Evolutionary conservation across 495 filamentous ascomycete genomes (phyloP).

Genomic region (Lepraria neglecta): DNA sequence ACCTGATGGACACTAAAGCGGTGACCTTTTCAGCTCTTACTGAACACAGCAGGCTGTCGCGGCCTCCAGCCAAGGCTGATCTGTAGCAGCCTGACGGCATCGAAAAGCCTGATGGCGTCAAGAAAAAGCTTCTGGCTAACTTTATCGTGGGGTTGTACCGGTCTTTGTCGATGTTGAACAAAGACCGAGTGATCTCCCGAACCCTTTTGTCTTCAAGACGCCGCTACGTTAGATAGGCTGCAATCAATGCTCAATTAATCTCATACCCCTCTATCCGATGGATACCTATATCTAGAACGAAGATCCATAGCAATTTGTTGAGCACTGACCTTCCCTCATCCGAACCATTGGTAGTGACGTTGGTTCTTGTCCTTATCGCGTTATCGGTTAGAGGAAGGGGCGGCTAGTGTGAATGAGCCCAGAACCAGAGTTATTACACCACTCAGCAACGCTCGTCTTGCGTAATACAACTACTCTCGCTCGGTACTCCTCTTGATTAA

Average conservation of each 20-base stretch:
- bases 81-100: conserved; percentile 5
- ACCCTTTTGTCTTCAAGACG: neutral
- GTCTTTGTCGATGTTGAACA: neutral
- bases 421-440: too few relatives aligned
- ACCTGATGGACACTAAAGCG: neutral
- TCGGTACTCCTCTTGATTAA: neutral
- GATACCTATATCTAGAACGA: neutral
- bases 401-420: neutral
- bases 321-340: conserved; percentile 1
- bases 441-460: too few relatives aligned
- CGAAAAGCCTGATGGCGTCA: neutral
- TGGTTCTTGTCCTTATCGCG: conserved; percentile 4
- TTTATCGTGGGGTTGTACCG: conserved; percentile 8
- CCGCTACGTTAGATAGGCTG: conserved; percentile 7
- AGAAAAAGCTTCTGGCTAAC: conserved; percentile 9
- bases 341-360: neutral
- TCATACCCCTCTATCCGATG: neutral
- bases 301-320: neutral
- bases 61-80: neutral
- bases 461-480: neutral
- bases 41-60: neutral
- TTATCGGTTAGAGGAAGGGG: conserved; percentile 11
- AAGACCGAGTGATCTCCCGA: neutral
- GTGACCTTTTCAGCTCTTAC: neutral
- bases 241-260: neutral